These are phyloP conservation scores for Cladosporium sp. DNA, from an alignment of 2,329 filamentous ascomycete genomes.

Conservation along the genomic window DNA sequence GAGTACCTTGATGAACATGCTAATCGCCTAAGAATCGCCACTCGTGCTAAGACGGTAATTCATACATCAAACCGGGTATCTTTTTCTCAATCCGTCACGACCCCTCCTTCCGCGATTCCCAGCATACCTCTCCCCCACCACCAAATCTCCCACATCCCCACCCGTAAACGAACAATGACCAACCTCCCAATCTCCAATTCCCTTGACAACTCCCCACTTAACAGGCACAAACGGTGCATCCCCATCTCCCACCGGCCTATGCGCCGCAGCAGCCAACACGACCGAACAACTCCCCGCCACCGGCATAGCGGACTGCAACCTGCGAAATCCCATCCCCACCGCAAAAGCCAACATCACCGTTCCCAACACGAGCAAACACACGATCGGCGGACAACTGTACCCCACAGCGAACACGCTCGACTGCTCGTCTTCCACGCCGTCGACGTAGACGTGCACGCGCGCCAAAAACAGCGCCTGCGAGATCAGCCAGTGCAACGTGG, in stretches of 20 bases:
- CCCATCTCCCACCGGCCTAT: constrained; percentile 14
- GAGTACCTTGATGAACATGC: too few species aligned
- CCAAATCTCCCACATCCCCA: neutral
- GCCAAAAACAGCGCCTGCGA: constrained; percentile 43
- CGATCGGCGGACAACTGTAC: neutral
- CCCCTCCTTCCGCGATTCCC: neutral
- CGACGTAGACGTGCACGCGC: constrained; percentile 19
- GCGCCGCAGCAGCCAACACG: constrained; percentile 20
- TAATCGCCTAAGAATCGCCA: too few species aligned
- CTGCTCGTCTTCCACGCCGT: neutral
- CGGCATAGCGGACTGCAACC: constrained; percentile 15
- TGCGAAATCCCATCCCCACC: constrained; percentile 10
- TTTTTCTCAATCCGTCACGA: neutral
- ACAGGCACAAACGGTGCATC: constrained; percentile 18
- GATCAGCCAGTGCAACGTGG: constrained; percentile 40
- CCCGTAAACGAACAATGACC: constrained; percentile 20
- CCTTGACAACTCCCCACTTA: constrained; percentile 17
- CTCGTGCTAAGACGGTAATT: too few species aligned
- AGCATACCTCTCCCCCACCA: neutral
- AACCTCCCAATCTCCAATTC: constrained; percentile 9
- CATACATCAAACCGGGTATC: too few species aligned
- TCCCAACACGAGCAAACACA: neutral
- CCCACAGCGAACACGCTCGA: neutral
- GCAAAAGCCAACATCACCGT: neutral
- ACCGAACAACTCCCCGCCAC: constrained; percentile 19